phyloP scores from a whole-genome alignment of 139 green algal genomes.

The Haematococcus lacustris region DNA sequence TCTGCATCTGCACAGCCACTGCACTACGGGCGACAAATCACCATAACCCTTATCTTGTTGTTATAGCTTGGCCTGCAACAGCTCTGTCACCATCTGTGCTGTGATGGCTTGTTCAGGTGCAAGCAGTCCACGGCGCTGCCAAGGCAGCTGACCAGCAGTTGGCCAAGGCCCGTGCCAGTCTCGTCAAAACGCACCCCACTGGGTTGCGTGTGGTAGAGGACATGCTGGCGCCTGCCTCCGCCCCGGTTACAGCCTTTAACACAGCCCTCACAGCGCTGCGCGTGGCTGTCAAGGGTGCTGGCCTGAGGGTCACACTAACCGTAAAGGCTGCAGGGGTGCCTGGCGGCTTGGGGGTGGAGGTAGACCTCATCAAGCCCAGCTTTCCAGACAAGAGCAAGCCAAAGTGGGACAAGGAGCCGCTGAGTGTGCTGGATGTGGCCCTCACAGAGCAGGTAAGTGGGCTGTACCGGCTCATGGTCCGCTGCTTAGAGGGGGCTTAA shows the following conservation, averaged over 20 bases:
- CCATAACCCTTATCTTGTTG: no score
- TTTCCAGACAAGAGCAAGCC: not conserved
- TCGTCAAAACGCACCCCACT: not conserved
- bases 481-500: no score
- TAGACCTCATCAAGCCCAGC: not conserved
- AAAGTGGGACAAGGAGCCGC: not conserved
- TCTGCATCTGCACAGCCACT: no score
- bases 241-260: constrained; percentile 9
- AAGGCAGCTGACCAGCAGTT: constrained; percentile 8
- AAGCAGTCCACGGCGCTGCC: no score
- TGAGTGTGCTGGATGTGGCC: constrained; percentile 3
- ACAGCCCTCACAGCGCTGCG: constrained; percentile 3
- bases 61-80: no score
- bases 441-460: constrained; percentile 1
- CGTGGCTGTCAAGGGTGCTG: constrained; percentile 2
- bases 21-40: no score
- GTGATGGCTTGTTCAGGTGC: no score
- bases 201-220: not conserved
- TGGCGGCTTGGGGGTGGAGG: not conserved
- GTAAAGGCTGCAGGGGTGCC: constrained; percentile 1
- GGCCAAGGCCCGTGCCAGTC: constrained; percentile 1
- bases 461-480: no score
- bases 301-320: constrained; percentile 3
- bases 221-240: not conserved
- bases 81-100: no score